Evolutionary conservation across 805 yeast species (phyloP).

Genomic region (Priceomyces haplophilus): DNA sequence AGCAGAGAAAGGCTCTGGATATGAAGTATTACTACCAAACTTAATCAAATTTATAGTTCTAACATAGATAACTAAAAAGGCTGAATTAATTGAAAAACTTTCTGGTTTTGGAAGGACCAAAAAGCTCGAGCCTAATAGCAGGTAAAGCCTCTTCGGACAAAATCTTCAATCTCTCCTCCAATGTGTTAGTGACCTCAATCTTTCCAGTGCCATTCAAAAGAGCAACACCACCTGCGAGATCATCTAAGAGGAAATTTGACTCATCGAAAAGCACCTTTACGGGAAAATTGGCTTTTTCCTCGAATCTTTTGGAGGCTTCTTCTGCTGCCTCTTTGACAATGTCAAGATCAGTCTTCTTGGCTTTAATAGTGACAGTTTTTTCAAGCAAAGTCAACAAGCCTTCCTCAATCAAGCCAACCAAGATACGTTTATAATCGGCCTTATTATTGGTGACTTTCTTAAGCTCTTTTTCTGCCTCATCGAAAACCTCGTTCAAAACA

Average conservation of each 20-base stretch:
- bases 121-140: constrained; percentile 84
- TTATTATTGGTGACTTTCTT: constrained; percentile 53
- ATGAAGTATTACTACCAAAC: too few species aligned
- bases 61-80: too few species aligned
- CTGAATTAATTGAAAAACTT: constrained; percentile 77
- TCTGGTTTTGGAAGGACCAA: constrained; percentile 81
- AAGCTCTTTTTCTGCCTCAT: constrained; percentile 63
- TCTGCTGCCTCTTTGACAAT: constrained; percentile 59
- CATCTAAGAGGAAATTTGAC: constrained; percentile 53
- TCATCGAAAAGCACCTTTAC: constrained; percentile 59
- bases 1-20: too few species aligned
- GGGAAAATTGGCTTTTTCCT: constrained; percentile 56
- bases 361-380: constrained; percentile 58
- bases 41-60: too few species aligned
- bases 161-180: constrained; percentile 88
- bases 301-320: constrained; percentile 62
- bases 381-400: constrained; percentile 70
- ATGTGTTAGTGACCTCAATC: constrained; percentile 87
- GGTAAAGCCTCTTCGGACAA: constrained; percentile 86
- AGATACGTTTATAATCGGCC: constrained; percentile 60
- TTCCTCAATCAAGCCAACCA: constrained; percentile 80
- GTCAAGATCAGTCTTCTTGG: constrained; percentile 61
- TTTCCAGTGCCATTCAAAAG: constrained; percentile 69
- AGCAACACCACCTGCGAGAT: constrained; percentile 81
- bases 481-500: constrained; percentile 70